These are phyloP conservation scores for Ophiostoma ulmi DNA, from an alignment of 2,329 filamentous ascomycete species.

Conservation along the genomic window DNA sequence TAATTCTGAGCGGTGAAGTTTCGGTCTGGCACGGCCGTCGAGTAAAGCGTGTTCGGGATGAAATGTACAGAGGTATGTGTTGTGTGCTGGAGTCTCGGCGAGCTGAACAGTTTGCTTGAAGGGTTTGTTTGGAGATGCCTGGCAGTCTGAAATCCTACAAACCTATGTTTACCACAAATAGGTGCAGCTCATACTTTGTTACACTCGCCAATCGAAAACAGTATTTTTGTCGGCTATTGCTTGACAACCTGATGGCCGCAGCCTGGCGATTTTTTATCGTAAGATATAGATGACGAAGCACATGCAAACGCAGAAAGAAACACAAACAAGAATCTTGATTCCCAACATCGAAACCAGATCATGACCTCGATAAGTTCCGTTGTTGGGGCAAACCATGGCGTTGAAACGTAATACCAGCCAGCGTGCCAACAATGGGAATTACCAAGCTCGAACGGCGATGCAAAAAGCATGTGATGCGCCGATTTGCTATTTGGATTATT, in stretches of 20 bases:
- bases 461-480: conserved; percentile 8
- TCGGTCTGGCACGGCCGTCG: neutral
- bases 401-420: neutral
- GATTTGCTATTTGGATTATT: neutral
- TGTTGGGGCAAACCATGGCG: neutral
- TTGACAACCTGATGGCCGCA: neutral
- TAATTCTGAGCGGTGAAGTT: neutral
- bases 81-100: neutral
- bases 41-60: neutral
- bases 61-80: neutral
- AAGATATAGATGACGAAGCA: neutral
- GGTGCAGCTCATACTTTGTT: no score
- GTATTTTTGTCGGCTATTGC: no score
- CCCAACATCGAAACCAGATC: neutral
- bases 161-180: no score
- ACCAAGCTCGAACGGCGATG: neutral
- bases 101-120: neutral
- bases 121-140: no score
- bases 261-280: no score
- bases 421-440: neutral
- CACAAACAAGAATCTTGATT: neutral
- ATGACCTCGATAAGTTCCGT: neutral
- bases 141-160: no score
- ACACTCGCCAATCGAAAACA: no score
- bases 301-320: neutral